A percentile compares a stretch with the other conserved stretches of the same genome.
Evolutionary conservation across 768 basidiomycete species (phyloP).

Genomic region (Amanita phalloides): DNA sequence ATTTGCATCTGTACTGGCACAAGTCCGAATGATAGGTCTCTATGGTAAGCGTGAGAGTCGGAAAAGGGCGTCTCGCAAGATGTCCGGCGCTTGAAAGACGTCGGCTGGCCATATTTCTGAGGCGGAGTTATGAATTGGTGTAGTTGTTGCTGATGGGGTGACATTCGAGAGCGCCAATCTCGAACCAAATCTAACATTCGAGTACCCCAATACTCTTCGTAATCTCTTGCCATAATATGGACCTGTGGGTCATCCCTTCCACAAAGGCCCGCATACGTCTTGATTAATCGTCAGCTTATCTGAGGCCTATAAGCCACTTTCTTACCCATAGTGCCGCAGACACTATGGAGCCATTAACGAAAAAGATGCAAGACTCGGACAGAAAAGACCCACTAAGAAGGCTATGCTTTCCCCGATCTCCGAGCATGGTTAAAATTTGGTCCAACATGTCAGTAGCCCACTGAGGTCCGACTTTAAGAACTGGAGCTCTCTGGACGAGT

Average conservation of each 20-base stretch:
- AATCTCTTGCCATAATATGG: conserved; percentile 49
- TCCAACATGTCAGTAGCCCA: conserved; percentile 35
- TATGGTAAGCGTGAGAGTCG: background rate
- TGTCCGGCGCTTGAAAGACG: background rate
- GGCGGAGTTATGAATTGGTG: conserved; percentile 10
- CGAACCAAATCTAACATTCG: conserved; percentile 38
- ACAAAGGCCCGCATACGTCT: conserved; percentile 61
- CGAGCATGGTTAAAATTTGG: conserved; percentile 33
- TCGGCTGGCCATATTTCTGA: conserved; percentile 7
- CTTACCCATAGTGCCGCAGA: conserved; percentile 54
- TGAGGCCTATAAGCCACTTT: conserved; percentile 6
- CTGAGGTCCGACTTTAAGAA: conserved; percentile 22
- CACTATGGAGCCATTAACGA: conserved; percentile 28
- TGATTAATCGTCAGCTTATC: conserved; percentile 8
- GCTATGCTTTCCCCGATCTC: conserved; percentile 39
- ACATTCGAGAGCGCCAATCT: conserved; percentile 26
- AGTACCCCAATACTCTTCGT: conserved; percentile 59
- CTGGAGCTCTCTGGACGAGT: conserved; percentile 20
- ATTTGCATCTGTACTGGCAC: background rate
- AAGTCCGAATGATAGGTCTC: background rate
- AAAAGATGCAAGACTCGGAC: background rate
- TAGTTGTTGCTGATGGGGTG: conserved; percentile 23
- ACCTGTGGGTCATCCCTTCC: conserved; percentile 44
- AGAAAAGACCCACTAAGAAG: conserved; percentile 24
- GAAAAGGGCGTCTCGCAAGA: background rate